Evolutionary conservation across 495 filamentous ascomycete genomes (phyloP).

Genomic region (Trichocladium uniseriatum): DNA sequence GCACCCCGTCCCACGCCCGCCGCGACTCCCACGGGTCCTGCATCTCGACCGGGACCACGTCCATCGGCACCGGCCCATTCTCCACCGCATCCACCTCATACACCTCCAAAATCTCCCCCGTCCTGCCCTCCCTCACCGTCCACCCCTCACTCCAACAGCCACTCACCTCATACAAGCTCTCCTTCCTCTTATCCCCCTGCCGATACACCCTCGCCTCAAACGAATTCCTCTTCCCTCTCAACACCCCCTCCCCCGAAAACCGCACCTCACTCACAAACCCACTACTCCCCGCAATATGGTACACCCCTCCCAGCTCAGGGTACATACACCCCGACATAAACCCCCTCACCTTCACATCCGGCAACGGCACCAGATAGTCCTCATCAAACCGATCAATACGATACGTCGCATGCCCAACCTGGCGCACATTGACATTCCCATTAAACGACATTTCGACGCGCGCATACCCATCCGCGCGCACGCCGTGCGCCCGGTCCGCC

Average conservation of each 20-base stretch:
- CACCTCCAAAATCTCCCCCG: constrained; percentile 24
- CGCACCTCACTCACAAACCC: constrained; percentile 31
- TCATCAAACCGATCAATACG: constrained; percentile 42
- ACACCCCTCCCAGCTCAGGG: constrained; percentile 32
- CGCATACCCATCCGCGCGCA: constrained; percentile 76
- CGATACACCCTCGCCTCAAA: constrained; percentile 23
- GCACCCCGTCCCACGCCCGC: constrained; percentile 33
- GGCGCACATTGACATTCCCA: constrained; percentile 67
- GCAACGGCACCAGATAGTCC: constrained; percentile 41
- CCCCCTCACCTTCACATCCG: constrained; percentile 36
- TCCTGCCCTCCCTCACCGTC: constrained; percentile 25
- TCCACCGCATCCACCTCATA: constrained; percentile 25
- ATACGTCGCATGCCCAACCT: constrained; percentile 65
- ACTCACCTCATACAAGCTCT: constrained; percentile 24
- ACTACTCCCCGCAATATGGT: constrained; percentile 26
- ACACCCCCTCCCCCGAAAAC: constrained; percentile 31
- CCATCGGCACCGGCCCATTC: constrained; percentile 19
- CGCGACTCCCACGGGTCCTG: constrained; percentile 40
- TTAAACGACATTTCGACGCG: constrained; percentile 79
- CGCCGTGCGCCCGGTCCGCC: constrained; percentile 61
- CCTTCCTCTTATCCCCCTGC: constrained; percentile 11
- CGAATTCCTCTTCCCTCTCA: constrained; percentile 25
- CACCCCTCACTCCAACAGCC: constrained; percentile 38
- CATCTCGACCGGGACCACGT: constrained; percentile 18
- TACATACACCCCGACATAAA: constrained; percentile 36